Evolutionary conservation across 2,329 filamentous ascomycete species (phyloP).

Genomic region (Clonostachys rosea): DNA sequence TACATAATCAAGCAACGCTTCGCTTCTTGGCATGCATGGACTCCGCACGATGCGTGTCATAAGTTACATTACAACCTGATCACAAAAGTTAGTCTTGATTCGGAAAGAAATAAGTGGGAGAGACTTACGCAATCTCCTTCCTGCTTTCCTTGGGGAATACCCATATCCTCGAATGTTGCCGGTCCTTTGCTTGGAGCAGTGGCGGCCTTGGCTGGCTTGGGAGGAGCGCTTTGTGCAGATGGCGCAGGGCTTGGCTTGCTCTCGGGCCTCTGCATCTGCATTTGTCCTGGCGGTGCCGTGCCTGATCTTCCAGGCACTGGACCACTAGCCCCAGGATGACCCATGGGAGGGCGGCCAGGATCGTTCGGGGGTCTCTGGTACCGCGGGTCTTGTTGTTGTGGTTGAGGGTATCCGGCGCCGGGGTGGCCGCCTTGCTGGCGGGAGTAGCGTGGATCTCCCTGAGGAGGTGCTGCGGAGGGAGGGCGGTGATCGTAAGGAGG

Average conservation of each 20-base stretch:
- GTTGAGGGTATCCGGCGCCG: neutral
- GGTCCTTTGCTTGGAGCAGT: slow-evolving; percentile 60
- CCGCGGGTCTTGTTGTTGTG: neutral
- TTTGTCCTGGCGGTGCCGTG: slow-evolving; percentile 28
- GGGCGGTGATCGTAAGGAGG: too few relatives aligned
- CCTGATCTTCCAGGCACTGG: slow-evolving; percentile 23
- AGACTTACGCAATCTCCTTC: slow-evolving; percentile 85
- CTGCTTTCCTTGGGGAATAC: slow-evolving; percentile 76
- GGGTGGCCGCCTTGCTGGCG: neutral
- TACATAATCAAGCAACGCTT: too few relatives aligned
- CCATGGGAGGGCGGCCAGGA: slow-evolving; percentile 1
- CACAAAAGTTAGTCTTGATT: neutral
- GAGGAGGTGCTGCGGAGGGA: slow-evolving; percentile 6
- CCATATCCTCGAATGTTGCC: slow-evolving; percentile 98
- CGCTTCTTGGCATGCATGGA: too few relatives aligned
- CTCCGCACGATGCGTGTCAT: too few relatives aligned
- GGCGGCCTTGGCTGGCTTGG: slow-evolving; percentile 19
- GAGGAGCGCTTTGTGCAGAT: slow-evolving; percentile 20
- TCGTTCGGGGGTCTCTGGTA: neutral
- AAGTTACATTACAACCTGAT: slow-evolving; percentile 2
- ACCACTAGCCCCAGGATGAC: slow-evolving; percentile 4
- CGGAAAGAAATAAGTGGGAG: neutral
- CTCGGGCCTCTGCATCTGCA: slow-evolving; percentile 16
- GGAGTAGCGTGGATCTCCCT: neutral
- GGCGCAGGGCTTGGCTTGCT: slow-evolving; percentile 10